Base-by-base conservation (phyloP, 2,329 filamentous ascomycete species). In the Aschersonia sp. region DNA sequence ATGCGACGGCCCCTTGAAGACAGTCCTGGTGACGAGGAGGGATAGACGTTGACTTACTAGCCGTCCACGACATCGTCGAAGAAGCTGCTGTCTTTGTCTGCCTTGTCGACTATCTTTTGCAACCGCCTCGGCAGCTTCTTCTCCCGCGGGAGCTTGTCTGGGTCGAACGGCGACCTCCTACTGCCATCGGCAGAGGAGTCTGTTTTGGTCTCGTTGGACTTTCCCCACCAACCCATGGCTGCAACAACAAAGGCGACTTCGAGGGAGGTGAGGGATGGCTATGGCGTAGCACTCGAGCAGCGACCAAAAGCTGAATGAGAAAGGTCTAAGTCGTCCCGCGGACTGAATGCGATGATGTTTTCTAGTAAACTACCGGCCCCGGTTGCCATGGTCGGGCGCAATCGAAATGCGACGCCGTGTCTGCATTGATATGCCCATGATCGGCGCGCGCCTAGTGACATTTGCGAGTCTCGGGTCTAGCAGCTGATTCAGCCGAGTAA, bases 21-120 rank as follows among this genome's bases (percentile, higher is more conserved):
- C 20, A 43, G 55, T 50, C 53, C 51, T 51, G 50, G 6, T 30
- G 35, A 41, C 43, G n/a, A n/a, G n/a, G 44, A 30, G 5, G 49
- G 51, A 43, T 46, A 50, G 40, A 45, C 30, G 41, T 28, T 20
- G 41, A 76, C 83, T 53, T 76, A 89, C 85, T 83, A 82, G 66
- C 87, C 85, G 50, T 89, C 82, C 53, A 85, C 82, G 40, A 94
- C 65, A 51, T 86, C 78, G 50, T 89, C 84, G 64, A 86, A 85
- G 57, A 88, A 80, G 56, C 79, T 81, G 32, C 87, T 84, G 7
- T 94, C 74, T 44, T 69, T 69, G 49, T 80, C 76, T 3, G 70
- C 63, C 54, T 73, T 70, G 53, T 81, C 75, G 30, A 82, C 62
- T 38, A 81, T 73, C 45, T 68, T 74, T 56, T 82, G 77, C 45